Percentiles rank a stretch among this genome's conserved stretches.
phyloP scores from a whole-genome alignment of 305 asterid genomes.

The Fraxinus sp. region DNA sequence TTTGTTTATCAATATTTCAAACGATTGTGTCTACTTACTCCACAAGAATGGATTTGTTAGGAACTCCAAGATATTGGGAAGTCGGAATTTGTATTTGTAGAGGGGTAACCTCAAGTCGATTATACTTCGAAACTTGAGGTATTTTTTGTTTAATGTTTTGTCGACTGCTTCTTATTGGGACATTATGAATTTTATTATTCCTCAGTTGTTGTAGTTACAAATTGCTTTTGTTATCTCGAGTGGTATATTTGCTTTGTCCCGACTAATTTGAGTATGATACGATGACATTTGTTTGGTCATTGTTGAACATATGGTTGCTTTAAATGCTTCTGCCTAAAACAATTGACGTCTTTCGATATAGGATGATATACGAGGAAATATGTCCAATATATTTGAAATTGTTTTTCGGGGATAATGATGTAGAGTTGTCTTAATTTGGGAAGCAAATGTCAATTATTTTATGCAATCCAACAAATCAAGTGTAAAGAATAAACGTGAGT shows the following conservation, averaged over 20 bases:
- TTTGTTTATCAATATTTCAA: background rate
- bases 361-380: conserved; percentile 2
- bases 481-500: background rate
- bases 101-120: background rate
- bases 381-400: background rate
- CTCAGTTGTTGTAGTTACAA: conserved; percentile 1
- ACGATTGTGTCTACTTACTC: background rate
- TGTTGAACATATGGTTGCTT: background rate
- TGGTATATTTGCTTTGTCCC: background rate
- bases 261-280: conserved; percentile 11
- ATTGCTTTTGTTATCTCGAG: background rate
- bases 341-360: background rate
- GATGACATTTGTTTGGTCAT: background rate
- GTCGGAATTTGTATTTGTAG: background rate
- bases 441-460: background rate
- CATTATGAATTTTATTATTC: background rate
- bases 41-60: background rate
- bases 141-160: no score
- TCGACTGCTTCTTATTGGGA: background rate
- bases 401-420: background rate
- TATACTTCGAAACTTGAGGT: background rate
- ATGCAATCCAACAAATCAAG: background rate
- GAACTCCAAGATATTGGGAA: background rate
- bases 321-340: background rate
- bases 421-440: conserved; percentile 12